Conservation (phyloP, 306 rosid species). For the Coriaria nepalensis region DNA sequence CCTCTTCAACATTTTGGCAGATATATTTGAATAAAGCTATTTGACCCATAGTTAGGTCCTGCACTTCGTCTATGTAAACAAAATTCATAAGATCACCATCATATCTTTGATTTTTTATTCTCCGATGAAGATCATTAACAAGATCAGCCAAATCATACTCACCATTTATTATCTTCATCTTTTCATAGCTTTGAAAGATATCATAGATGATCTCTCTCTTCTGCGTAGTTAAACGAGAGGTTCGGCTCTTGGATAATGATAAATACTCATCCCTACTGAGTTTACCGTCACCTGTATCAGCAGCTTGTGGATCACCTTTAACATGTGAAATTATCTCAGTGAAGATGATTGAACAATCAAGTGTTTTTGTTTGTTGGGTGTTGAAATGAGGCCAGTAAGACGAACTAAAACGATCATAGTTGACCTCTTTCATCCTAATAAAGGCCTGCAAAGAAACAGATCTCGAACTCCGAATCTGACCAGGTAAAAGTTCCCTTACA, state of each 20-base stretch:
- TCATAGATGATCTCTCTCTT: slow-evolving; percentile 43
- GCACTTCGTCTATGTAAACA: slow-evolving; percentile 77
- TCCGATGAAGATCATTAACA: slow-evolving; percentile 47
- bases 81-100: slow-evolving; percentile 41
- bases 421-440: slow-evolving; percentile 49
- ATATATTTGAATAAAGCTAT: slow-evolving; percentile 54
- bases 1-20: slow-evolving; percentile 65
- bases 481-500: slow-evolving; percentile 5
- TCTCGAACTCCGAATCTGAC: slow-evolving; percentile 19
- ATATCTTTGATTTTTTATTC: slow-evolving; percentile 29
- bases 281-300: slow-evolving; percentile 26
- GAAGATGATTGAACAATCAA: slow-evolving; percentile 53
- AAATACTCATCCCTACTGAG: slow-evolving; percentile 40
- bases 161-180: slow-evolving; percentile 43
- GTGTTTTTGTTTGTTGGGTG: slow-evolving; percentile 33
- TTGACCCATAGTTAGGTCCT: slow-evolving; percentile 72
- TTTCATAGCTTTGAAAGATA: slow-evolving; percentile 49
- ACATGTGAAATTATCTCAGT: slow-evolving; percentile 60
- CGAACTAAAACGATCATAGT: slow-evolving; percentile 45
- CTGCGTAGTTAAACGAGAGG: slow-evolving; percentile 28
- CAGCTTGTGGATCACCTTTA: slow-evolving; percentile 41
- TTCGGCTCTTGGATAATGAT: slow-evolving; percentile 23
- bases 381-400: slow-evolving; percentile 65
- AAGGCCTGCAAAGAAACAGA: slow-evolving; percentile 41
- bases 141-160: slow-evolving; percentile 70